A percentile compares a stretch with the other conserved stretches of the same genome.
phyloP scores from a whole-genome alignment of 23 red algal genomes.

The Porphyridium purpureum region DNA sequence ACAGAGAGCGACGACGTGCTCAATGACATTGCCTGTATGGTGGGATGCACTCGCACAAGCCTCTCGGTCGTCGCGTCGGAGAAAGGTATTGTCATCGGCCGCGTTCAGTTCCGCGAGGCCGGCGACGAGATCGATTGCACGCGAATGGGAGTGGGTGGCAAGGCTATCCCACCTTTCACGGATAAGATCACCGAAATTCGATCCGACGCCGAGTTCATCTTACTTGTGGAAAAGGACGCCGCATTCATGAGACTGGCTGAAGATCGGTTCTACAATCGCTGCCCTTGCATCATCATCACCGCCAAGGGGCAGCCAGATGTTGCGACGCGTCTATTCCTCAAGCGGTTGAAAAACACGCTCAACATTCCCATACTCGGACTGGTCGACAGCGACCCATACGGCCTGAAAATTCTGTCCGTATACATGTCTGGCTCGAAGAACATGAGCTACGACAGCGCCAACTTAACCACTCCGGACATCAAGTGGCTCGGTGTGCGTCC shows the following conservation, averaged over 20 bases:
- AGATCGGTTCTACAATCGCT: conserved; percentile 82
- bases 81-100: conserved; percentile 79
- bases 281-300: conserved; percentile 80
- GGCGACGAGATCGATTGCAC: conserved; percentile 90
- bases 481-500: conserved; percentile 89
- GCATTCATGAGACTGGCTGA: conserved; percentile 90
- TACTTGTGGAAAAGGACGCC: conserved; percentile 87
- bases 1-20: conserved; percentile 83
- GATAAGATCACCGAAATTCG: conserved; percentile 71
- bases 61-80: conserved; percentile 84
- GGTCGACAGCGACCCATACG: conserved; percentile 88
- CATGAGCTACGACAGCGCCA: conserved; percentile 93
- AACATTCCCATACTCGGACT: conserved; percentile 74
- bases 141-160: conserved; percentile 83
- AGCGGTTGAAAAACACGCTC: conserved; percentile 33
- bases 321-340: conserved; percentile 63
- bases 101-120: conserved; percentile 71
- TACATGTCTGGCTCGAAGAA: conserved; percentile 94
- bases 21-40: conserved; percentile 80
- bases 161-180: conserved; percentile 88
- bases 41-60: conserved; percentile 76
- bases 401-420: conserved; percentile 78
- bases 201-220: conserved; percentile 73
- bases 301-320: conserved; percentile 92
- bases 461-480: conserved; percentile 86